phyloP scores from a whole-genome alignment of 768 basidiomycete genomes.

The Tricholoma sp. region DNA sequence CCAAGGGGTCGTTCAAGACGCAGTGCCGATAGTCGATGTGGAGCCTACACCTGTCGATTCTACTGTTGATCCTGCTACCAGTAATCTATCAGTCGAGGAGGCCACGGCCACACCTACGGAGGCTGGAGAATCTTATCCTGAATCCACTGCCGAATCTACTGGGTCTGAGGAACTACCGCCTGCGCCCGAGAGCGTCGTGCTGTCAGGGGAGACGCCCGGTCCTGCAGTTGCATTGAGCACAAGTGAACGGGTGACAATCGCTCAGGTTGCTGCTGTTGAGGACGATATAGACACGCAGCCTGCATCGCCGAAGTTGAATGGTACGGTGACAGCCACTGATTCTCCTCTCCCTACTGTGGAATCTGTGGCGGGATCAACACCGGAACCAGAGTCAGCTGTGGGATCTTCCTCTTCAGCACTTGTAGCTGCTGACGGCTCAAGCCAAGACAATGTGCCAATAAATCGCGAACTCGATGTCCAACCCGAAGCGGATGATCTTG shows the following conservation, averaged over 20 bases:
- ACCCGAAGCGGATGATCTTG: not conserved
- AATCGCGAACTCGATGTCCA: not conserved
- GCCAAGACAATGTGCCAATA: not conserved
- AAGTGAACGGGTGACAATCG: not conserved
- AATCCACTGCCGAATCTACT: not conserved
- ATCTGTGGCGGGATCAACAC: not conserved
- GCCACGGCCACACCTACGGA: not conserved
- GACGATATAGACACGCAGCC: not conserved
- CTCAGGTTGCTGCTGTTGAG: not conserved
- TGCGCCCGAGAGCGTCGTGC: constrained; percentile 4
- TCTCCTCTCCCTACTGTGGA: not conserved
- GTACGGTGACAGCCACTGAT: not conserved
- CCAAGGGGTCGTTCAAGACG: constrained; percentile 1
- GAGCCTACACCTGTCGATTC: not conserved
- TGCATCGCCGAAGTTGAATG: not conserved
- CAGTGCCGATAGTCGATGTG: constrained; percentile 6
- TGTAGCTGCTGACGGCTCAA: not conserved
- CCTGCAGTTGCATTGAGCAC: constrained; percentile 3
- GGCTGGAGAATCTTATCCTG: not conserved
- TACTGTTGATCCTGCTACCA: not conserved
- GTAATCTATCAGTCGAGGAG: not conserved
- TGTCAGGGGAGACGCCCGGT: constrained; percentile 2
- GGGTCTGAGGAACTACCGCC: not conserved
- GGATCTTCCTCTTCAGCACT: not conserved
- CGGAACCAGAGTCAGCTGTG: not conserved